phyloP scores from a whole-genome alignment of 192 early-diverging fungal species.

The Phlyctochytrium arcticum region DNA sequence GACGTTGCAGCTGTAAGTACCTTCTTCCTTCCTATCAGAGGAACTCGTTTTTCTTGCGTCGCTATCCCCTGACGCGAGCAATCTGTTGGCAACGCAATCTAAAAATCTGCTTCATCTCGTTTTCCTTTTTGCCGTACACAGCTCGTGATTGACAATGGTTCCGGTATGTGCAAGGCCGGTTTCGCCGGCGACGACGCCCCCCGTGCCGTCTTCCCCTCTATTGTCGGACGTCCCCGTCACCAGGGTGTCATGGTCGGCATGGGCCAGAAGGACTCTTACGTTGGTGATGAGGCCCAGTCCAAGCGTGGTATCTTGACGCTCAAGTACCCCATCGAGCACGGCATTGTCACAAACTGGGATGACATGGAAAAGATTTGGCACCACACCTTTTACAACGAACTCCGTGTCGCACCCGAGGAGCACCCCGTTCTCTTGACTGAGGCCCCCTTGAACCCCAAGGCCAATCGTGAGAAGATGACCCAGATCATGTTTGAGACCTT shows the following conservation, averaged over 20 bases:
- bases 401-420: constrained; percentile 97
- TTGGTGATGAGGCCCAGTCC: constrained; percentile 70
- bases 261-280: constrained; percentile 71
- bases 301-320: constrained; percentile 67
- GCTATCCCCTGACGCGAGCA: neutral
- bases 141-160: constrained; percentile 67
- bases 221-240: constrained; percentile 67
- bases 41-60: neutral
- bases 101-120: neutral
- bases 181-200: constrained; percentile 69
- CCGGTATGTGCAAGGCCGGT: constrained; percentile 73
- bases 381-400: constrained; percentile 97
- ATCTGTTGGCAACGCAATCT: neutral
- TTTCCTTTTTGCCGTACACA: constrained; percentile 4
- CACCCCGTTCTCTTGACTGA: constrained; percentile 97
- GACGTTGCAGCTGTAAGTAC: constrained; percentile 41
- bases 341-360: constrained; percentile 75
- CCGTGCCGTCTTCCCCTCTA: constrained; percentile 63
- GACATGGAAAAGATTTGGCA: constrained; percentile 82
- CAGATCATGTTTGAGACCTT: constrained; percentile 99
- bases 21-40: neutral
- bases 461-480: constrained; percentile 98
- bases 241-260: constrained; percentile 71
- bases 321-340: constrained; percentile 72
- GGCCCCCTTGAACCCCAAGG: constrained; percentile 96